Evolutionary conservation across 176 grass and related monocot genomes (phyloP).

Genomic region (Saccharum spontaneum): DNA sequence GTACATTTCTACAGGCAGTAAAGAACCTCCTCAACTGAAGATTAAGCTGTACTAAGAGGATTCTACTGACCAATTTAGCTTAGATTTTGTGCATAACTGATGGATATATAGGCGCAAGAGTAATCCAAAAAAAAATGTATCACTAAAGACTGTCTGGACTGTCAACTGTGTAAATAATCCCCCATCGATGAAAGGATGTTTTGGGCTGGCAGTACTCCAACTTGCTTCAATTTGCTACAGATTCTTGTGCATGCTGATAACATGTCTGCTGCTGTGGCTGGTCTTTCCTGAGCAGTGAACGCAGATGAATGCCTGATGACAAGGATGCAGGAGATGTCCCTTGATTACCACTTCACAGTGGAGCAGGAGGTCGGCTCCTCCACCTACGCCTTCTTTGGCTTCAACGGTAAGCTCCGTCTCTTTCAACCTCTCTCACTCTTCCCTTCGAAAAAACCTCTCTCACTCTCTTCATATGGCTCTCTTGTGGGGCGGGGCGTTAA

Average conservation of each 20-base stretch:
- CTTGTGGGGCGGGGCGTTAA: not conserved
- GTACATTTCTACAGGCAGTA: too few relatives aligned
- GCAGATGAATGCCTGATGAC: constrained; percentile 80
- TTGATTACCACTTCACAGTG: constrained; percentile 80
- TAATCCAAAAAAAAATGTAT: not conserved
- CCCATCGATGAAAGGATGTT: not conserved
- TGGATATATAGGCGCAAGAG: not conserved
- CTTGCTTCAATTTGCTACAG: not conserved
- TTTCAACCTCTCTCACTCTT: not conserved
- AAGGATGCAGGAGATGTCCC: constrained; percentile 83
- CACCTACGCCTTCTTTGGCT: constrained; percentile 61
- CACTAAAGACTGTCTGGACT: not conserved
- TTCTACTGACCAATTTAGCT: not conserved
- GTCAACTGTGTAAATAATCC: not conserved
- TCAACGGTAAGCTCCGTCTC: constrained; percentile 52
- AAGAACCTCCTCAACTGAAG: too few relatives aligned
- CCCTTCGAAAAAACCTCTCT: too few relatives aligned
- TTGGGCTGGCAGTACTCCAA: not conserved
- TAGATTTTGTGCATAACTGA: not conserved
- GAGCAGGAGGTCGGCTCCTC: constrained; percentile 76
- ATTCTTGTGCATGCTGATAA: not conserved
- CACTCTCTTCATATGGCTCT: not conserved
- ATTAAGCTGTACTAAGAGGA: too few relatives aligned
- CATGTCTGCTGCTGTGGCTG: not conserved
- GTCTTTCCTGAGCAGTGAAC: constrained; percentile 46